Evolutionary conservation across 176 grass and related monocot genomes (phyloP).

Genomic region (Neostapfia colusana): DNA sequence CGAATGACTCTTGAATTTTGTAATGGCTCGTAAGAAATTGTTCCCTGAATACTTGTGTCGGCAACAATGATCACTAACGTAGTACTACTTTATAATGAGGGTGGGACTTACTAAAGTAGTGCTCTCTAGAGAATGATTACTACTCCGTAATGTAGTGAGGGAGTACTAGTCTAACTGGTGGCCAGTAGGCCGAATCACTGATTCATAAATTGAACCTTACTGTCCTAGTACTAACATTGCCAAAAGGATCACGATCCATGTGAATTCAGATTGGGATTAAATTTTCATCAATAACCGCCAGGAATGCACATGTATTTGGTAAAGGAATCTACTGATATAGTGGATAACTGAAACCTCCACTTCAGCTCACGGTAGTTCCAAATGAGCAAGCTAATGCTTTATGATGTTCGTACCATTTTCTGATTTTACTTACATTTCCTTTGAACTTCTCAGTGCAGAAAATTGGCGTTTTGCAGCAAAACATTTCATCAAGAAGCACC

Average conservation of each 20-base stretch:
- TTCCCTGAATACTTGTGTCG: background rate
- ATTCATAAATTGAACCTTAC: background rate
- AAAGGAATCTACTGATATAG: constrained; percentile 1
- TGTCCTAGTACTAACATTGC: background rate
- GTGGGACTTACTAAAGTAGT: background rate
- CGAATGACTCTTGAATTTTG: background rate
- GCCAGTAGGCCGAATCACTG: background rate
- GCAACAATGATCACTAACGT: background rate
- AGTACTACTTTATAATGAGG: background rate
- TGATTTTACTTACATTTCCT: constrained; percentile 13
- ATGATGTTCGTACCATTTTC: background rate
- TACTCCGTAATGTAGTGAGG: no score
- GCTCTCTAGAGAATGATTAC: no score
- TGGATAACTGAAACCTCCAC: background rate
- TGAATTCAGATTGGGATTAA: background rate
- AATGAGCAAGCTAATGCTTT: background rate
- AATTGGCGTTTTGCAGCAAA: constrained; percentile 80
- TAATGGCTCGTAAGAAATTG: no score
- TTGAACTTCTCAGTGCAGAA: constrained; percentile 67
- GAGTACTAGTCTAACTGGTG: background rate
- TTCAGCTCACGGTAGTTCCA: background rate
- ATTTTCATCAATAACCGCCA: background rate
- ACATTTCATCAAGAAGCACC: constrained; percentile 76
- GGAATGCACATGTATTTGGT: background rate
- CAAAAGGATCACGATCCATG: background rate